phyloP scores from a whole-genome alignment of 2,329 filamentous ascomycete genomes.

The Trichoderma oligosporum region DNA sequence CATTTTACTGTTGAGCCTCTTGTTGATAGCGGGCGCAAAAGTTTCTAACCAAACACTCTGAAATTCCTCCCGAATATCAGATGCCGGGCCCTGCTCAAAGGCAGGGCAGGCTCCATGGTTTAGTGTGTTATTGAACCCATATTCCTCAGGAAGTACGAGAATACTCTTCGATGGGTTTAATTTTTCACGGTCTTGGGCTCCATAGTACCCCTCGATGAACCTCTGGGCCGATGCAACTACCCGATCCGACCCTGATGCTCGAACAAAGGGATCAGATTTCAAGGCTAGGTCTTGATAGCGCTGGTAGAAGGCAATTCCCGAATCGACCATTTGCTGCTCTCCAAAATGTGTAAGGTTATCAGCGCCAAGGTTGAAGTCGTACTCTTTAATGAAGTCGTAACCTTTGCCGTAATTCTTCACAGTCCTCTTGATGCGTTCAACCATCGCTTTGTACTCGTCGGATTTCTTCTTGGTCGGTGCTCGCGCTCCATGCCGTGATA shows the following conservation, averaged over 20 bases:
- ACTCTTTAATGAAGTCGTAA: constrained; percentile 68
- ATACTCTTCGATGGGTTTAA: constrained; percentile 52
- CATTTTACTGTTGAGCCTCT: constrained; percentile 65
- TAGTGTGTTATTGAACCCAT: constrained; percentile 73
- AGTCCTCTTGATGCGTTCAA: constrained; percentile 60
- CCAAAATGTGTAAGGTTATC: constrained; percentile 68
- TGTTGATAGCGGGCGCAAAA: constrained; percentile 65
- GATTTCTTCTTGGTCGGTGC: constrained; percentile 72
- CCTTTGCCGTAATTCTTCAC: constrained; percentile 56
- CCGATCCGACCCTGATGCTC: constrained; percentile 65
- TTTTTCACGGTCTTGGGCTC: constrained; percentile 34
- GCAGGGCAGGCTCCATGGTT: constrained; percentile 66
- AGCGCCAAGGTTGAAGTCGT: constrained; percentile 65
- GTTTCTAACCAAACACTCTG: constrained; percentile 56
- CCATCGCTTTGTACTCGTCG: constrained; percentile 56
- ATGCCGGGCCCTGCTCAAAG: constrained; percentile 61
- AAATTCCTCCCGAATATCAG: constrained; percentile 45
- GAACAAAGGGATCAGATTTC: constrained; percentile 61
- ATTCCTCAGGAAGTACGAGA: constrained; percentile 65
- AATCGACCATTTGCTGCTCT: constrained; percentile 65
- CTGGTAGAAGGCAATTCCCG: constrained; percentile 70
- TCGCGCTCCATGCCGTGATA: constrained; percentile 81
- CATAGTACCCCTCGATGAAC: constrained; percentile 71
- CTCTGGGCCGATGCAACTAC: constrained; percentile 71
- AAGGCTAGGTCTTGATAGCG: constrained; percentile 64